Base-by-base conservation (phyloP, 495 filamentous ascomycete genomes). In the Penicillium fimorum region DNA sequence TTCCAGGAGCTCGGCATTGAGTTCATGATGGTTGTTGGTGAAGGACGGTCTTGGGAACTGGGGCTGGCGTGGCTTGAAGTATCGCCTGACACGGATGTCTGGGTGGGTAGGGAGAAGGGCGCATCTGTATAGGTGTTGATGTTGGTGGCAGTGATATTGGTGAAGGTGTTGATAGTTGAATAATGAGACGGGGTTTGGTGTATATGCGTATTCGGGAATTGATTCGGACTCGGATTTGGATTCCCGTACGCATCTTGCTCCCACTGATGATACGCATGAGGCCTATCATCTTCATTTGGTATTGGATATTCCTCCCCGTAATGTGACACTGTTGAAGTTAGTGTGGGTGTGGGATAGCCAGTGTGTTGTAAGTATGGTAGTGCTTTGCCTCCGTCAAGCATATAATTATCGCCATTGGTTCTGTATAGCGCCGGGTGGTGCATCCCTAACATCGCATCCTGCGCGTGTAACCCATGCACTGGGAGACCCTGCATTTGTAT, bases 1-100 rank as follows among this genome's bases (percentile, higher is more conserved):
- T 60, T 67, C 66, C 66, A 69, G 4, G 66, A 64, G 18, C 35
- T 45, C 9, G 66, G 50, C 18, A 61, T 56, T 0, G 58, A 42
- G 13, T 60, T 40, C 27, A 40, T 60, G 42, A 47, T 25, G 15
- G 47, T 52, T 35, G 49, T 47, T 29, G 41, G 42, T 33, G 51
- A 35, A 29, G 27, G 41, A 15, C 32, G 17, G 17, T 43, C 29
- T 38, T 45, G 11, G 37, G 40, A 52, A 37, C 2, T 49, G 35
- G 20, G 46, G 48, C 46, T 30, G 13, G 47, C 44, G 33, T 20
- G 42, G 27, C 32, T 32, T 9, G 41, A 40, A 7, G 53, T 29
- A 46, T 30, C 38, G 24, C 24, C 24, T 5, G 53, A 30, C 33
- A 42, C 44, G 18, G n/a, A 25, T 4, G 56, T 37, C 18, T 30